Base-by-base conservation (phyloP, 768 basidiomycete genomes). In the Tephrocybe rancida region DNA sequence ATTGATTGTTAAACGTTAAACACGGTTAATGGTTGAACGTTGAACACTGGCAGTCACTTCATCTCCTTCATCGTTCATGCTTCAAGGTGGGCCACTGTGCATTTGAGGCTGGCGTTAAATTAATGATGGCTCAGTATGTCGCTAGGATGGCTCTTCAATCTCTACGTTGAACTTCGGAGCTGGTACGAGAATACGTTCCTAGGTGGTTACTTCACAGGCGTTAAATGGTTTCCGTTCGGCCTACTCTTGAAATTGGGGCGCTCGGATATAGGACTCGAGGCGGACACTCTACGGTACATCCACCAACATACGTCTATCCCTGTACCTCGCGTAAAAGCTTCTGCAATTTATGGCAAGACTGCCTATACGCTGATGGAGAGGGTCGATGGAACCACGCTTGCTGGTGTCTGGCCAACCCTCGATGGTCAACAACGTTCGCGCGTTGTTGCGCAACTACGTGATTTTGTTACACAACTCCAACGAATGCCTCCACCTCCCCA, bases 211-310 rank as follows among this genome's bases (percentile, higher is more conserved):
- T 41, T 7, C 10, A 18, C 38, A 18, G 8, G 11, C 11, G 24
- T 54, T n/a, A 39, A 48, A 25, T 54, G 52, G 52, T 54, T 54
- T 42, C 52, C 52, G 18, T 54, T 54, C 39, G 52, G 52, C 16
- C 18, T 54, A 14, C 30, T 54, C 13, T 25, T 54, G 39, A 54
- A 54, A 48, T 9, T 48, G 13, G 52, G 52, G 19, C 18, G 18
- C 26, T 47, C 46, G 14, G 39, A 48, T 35, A 7, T 48, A 3
- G 46, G 52, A 22, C 52, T 47, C 34, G 52, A 54, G 30, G 52
- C 52, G 19, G 52, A 54, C 41, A 48, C 52, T 37, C 46, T 54
- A 7, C 45, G 52, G 13, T 54, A 54, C 39, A 42, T 54, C 24
- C 52, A 45, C 10, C 18, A 54, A 25, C 46, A 54, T 22, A 54